These are phyloP conservation scores for Hemerocallis citrina DNA, from an alignment of 106 monocot species.

Conservation along the genomic window DNA sequence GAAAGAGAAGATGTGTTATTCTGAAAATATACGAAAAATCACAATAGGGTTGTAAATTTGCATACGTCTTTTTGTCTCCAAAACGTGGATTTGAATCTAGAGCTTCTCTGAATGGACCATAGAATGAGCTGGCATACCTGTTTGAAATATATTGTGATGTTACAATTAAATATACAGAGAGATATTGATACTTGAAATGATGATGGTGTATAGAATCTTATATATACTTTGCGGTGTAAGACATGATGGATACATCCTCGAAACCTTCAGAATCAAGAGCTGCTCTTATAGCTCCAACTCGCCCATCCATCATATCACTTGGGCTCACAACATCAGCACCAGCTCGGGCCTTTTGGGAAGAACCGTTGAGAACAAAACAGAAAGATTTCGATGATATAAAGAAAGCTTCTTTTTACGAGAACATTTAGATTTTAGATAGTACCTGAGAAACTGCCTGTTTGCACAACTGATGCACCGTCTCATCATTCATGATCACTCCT, in stretches of 20 bases:
- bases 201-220: not conserved
- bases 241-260: slow-evolving; percentile 94
- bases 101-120: slow-evolving; percentile 99
- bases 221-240: slow-evolving; percentile 92
- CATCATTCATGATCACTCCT: slow-evolving; percentile 99
- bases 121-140: slow-evolving; percentile 98
- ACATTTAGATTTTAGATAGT: not conserved
- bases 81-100: slow-evolving; percentile 97
- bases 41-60: not conserved
- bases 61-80: slow-evolving; percentile 98
- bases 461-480: slow-evolving; percentile 95
- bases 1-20: not conserved
- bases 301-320: slow-evolving; percentile 99
- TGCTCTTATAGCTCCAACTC: slow-evolving; percentile 69
- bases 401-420: too few species aligned
- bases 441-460: slow-evolving; percentile 99
- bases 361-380: not conserved
- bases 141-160: slow-evolving; percentile 1
- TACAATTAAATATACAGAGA: not conserved
- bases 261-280: slow-evolving; percentile 93
- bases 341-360: slow-evolving; percentile 58
- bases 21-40: not conserved
- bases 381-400: too few species aligned
- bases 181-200: not conserved
- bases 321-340: slow-evolving; percentile 99